Evolutionary conservation across 2,329 filamentous ascomycete genomes (phyloP), one percentile per base, ranked within the genome.

Genomic region (Ophiognomonia clavigignenti-juglandacearum): DNA sequence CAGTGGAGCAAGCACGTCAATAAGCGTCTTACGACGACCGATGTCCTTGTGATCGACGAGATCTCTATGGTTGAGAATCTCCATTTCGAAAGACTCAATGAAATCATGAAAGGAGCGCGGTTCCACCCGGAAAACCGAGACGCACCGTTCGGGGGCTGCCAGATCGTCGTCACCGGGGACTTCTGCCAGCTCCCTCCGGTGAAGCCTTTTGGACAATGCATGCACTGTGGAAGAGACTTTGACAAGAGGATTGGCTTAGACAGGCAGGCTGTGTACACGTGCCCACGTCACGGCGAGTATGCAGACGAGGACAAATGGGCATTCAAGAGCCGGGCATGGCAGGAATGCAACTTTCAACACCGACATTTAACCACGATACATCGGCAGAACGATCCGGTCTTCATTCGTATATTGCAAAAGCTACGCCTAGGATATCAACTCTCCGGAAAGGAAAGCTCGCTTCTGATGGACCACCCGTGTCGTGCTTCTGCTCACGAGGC

Each of bases 1-100:
- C 59, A 58, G 16, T 41, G 7, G 8, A 54, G 62, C 20, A 64
- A 60, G 8, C 64, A 63, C 9, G 57, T 67, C 1, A 59, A 53
- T 19, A 57, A 64, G 1, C 65, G 72, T 0, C 59, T 80, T 2
- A 55, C 18, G 0, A 26, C 59, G 0, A 78, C 74, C 0, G 67
- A 83, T 41, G 73, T 82, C 1, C 65, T 85, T 2, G 70, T 85
- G 20, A 78, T 85, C 14, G 81, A 85, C 54, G 82, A 85, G 60
- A 77, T 86, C 48, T 80, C 74, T 52, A 85, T 85, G 82, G 68
- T 84, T 0, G 77, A 81, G 41, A 78, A 73, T 45, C 58, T 70
- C 6, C 66, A 73, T 39, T 73, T 82, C 23, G 71, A 77, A 48
- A 69, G 78, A 11, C 60, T 79, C 11, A 74, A 77, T 47, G 58